phyloP scores from a whole-genome alignment of 2,329 filamentous ascomycete genomes.

The Fusarium sp. region DNA sequence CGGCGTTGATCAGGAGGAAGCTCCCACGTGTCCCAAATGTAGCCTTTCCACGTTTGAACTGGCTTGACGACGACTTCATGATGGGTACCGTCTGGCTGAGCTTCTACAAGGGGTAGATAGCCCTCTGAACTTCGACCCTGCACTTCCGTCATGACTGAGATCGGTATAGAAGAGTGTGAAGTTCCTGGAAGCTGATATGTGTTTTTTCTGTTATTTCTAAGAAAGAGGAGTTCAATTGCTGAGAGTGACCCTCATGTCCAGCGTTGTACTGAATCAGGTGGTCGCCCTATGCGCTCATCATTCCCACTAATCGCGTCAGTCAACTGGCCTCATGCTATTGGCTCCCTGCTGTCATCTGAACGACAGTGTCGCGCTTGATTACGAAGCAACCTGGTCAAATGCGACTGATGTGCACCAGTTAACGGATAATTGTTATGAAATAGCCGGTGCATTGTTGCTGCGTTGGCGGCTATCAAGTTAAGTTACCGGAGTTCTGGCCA shows the following conservation, averaged over 20 bases:
- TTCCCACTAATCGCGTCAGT: conserved; percentile 31
- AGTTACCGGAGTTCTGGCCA: background rate
- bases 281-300: conserved; percentile 19
- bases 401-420: background rate
- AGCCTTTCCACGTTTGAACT: conserved; percentile 49
- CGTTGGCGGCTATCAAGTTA: background rate
- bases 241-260: background rate
- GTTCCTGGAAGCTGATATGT: background rate
- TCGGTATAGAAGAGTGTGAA: background rate
- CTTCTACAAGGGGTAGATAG: background rate
- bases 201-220: background rate
- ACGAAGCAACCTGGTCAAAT: background rate
- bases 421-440: background rate
- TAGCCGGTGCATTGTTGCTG: background rate
- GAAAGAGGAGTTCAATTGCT: background rate
- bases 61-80: background rate
- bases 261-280: background rate
- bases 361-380: background rate
- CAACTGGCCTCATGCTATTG: background rate
- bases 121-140: background rate
- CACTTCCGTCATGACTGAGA: background rate
- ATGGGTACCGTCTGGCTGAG: background rate
- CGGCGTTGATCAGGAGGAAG: conserved; percentile 47
- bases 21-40: conserved; percentile 52
- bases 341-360: background rate